These are phyloP conservation scores for Ceratobasidium sp. DNA, from an alignment of 1,284 basidiomycete species.

Conservation along the genomic window DNA sequence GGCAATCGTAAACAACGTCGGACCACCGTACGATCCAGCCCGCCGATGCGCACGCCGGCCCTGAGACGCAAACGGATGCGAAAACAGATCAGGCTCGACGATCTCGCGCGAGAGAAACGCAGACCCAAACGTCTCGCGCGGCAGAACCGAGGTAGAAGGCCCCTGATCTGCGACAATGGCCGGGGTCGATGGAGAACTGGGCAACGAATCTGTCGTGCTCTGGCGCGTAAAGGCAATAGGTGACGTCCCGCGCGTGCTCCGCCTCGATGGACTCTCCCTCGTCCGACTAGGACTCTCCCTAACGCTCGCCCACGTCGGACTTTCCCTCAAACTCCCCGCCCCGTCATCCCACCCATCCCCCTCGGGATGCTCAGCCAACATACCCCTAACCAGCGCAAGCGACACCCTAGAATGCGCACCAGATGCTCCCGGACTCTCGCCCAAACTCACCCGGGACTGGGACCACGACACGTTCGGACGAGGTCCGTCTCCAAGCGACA, in stretches of 20 bases:
- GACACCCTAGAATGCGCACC: conserved; percentile 17
- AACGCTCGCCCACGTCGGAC: conserved; percentile 8
- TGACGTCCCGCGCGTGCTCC: conserved; percentile 24
- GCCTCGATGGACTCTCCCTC: conserved; percentile 28
- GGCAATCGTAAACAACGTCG: conserved; percentile 40
- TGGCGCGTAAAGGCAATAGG: conserved; percentile 21
- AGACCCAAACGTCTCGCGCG: conserved; percentile 40
- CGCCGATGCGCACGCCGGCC: conserved; percentile 28
- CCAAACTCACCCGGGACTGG: conserved; percentile 35
- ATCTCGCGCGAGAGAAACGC: conserved; percentile 15
- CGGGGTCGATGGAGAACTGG: conserved; percentile 31
- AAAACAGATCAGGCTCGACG: background rate
- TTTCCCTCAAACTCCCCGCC: conserved; percentile 15
- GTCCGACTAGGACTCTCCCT: conserved; percentile 16
- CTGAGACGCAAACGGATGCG: conserved; percentile 34
- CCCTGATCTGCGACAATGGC: background rate
- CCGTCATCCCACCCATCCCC: conserved; percentile 41
- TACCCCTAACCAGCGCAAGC: conserved; percentile 8
- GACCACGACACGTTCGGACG: conserved; percentile 16
- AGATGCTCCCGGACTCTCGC: conserved; percentile 11
- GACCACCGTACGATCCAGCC: conserved; percentile 38
- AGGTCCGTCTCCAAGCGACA: conserved; percentile 21
- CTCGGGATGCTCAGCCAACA: conserved; percentile 31
- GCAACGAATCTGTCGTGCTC: background rate
- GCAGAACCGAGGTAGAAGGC: background rate